Percentiles rank a stretch among this genome's conserved stretches.
These are phyloP conservation scores for Bipolaris cookei DNA, from an alignment of 2,329 filamentous ascomycete genomes.

Conservation along the genomic window DNA sequence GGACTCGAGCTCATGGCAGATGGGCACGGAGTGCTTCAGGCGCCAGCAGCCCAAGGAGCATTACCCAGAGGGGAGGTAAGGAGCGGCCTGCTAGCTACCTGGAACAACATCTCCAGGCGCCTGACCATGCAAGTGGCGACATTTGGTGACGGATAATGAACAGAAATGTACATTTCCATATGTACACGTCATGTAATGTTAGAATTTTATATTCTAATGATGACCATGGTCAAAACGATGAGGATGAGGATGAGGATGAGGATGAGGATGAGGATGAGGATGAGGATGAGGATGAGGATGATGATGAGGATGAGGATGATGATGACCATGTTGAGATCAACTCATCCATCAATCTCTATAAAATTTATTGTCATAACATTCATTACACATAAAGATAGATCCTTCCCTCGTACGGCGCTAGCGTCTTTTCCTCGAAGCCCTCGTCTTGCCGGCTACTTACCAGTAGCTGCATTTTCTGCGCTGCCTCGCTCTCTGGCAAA, in stretches of 20 bases:
- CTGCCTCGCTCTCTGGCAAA: conserved; percentile 39
- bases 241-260: too few species aligned
- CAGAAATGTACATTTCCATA: too few species aligned
- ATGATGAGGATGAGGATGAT: too few species aligned
- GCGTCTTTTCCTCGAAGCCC: conserved; percentile 17
- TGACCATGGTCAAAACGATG: too few species aligned
- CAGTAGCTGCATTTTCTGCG: conserved; percentile 40
- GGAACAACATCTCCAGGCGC: conserved; percentile 44
- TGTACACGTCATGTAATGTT: too few species aligned
- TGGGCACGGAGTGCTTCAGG: conserved; percentile 13
- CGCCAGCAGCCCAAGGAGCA: conserved; percentile 12
- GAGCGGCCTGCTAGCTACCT: conserved; percentile 35
- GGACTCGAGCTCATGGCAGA: conserved; percentile 32
- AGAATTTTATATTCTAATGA: too few species aligned
- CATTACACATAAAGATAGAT: conserved; percentile 32
- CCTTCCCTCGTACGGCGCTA: conserved; percentile 40
- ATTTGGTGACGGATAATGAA: conserved; percentile 14
- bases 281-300: too few species aligned
- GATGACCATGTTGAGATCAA: too few species aligned
- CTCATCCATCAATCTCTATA: too few species aligned
- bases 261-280: too few species aligned
- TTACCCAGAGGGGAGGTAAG: conserved; percentile 19
- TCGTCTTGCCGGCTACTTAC: conserved; percentile 31
- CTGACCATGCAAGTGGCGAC: conserved; percentile 31
- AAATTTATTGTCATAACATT: not conserved